Conservation (phyloP, 73 alveolate species). For the Paramecium primaurelia region DNA sequence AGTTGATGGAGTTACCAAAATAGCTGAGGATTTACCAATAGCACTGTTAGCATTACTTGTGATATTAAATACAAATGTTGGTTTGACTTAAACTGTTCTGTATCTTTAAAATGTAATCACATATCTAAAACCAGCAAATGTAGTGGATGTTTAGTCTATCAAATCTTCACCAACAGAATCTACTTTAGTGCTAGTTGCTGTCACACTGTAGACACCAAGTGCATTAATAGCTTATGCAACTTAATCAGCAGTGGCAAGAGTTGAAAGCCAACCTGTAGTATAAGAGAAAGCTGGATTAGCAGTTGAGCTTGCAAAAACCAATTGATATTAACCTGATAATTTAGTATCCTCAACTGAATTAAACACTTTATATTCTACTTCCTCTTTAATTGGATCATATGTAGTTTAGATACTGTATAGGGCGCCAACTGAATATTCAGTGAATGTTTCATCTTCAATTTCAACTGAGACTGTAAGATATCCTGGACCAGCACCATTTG, state of each 20-base stretch:
- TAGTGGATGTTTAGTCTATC: not conserved
- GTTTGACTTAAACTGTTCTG: not conserved
- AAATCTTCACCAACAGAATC: not conserved
- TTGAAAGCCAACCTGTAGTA: not conserved
- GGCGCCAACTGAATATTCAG: not conserved
- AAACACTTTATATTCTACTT: not conserved
- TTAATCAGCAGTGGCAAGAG: not conserved
- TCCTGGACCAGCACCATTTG: slow-evolving; percentile 10
- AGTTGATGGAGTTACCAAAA: not conserved
- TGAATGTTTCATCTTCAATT: not conserved
- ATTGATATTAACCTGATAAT: not conserved
- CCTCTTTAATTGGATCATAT: not conserved
- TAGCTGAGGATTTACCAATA: not conserved
- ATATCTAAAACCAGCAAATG: not conserved
- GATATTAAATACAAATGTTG: not conserved
- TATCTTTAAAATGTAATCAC: slow-evolving; percentile 4
- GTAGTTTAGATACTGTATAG: not conserved
- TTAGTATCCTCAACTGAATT: not conserved
- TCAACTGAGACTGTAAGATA: not conserved
- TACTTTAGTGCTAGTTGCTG: not conserved
- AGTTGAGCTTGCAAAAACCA: not conserved
- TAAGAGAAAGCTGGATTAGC: not conserved
- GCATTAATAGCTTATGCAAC: not conserved
- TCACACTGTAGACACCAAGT: not conserved
- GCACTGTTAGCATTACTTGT: not conserved